Evolutionary conservation across 2,329 filamentous ascomycete genomes (phyloP).

Genomic region (Colletotrichum scovillei): DNA sequence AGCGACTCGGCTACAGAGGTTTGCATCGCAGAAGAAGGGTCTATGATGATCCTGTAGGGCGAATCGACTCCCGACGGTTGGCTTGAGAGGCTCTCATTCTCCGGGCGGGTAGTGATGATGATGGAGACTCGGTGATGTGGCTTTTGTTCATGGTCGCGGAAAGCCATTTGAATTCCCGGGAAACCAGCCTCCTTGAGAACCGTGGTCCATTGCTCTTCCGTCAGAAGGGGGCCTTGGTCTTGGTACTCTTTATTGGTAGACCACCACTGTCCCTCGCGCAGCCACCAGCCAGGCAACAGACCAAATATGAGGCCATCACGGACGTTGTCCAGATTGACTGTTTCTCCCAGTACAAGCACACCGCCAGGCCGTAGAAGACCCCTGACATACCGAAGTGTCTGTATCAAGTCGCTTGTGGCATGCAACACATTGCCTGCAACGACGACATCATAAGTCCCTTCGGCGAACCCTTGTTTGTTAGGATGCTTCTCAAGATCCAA

Average conservation of each 20-base stretch:
- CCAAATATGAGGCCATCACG: slow-evolving; percentile 43
- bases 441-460: slow-evolving; percentile 47
- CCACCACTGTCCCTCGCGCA: slow-evolving; percentile 38
- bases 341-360: slow-evolving; percentile 39
- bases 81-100: background rate
- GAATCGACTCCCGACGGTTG: background rate
- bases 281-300: slow-evolving; percentile 51
- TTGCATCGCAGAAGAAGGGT: background rate
- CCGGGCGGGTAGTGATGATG: background rate
- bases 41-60: background rate
- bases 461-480: slow-evolving; percentile 46
- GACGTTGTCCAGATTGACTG: slow-evolving; percentile 34
- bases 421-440: slow-evolving; percentile 47
- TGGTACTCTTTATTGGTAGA: slow-evolving; percentile 37
- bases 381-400: slow-evolving; percentile 36
- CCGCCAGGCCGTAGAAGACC: slow-evolving; percentile 44
- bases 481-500: slow-evolving; percentile 47
- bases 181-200: slow-evolving; percentile 36
- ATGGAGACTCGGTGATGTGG: slow-evolving; percentile 8
- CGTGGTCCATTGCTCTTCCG: slow-evolving; percentile 37
- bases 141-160: slow-evolving; percentile 37
- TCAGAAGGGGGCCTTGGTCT: slow-evolving; percentile 40
- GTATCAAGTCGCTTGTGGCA: slow-evolving; percentile 41
- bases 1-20: background rate
- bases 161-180: slow-evolving; percentile 38